Conservation (phyloP, 2,329 filamentous ascomycete species). For the Phialophora tarda region DNA sequence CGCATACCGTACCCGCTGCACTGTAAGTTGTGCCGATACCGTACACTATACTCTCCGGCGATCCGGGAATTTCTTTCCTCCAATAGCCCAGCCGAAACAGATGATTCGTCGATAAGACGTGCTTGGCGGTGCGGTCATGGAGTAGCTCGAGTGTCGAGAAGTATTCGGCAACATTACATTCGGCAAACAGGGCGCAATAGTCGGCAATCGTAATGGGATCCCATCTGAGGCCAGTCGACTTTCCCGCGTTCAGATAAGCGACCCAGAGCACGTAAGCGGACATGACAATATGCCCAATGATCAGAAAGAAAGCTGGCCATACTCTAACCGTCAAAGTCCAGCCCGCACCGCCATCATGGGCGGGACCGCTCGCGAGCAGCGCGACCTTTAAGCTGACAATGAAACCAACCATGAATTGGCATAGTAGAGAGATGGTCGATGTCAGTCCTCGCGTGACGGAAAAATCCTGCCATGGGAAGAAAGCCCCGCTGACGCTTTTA, state of each 20-base stretch:
- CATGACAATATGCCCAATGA: conserved; percentile 18
- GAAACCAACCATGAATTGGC: conserved; percentile 21
- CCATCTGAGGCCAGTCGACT: conserved; percentile 24
- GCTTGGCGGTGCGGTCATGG: conserved; percentile 10
- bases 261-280: conserved; percentile 13
- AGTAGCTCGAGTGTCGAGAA: conserved; percentile 17
- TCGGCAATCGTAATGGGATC: conserved; percentile 22
- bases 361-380: conserved; percentile 17
- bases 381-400: conserved; percentile 26
- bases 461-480: conserved; percentile 24
- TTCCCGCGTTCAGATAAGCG: conserved; percentile 7
- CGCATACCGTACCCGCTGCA: neutral
- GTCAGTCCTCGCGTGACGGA: conserved; percentile 9
- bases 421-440: conserved; percentile 15
- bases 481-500: conserved; percentile 21
- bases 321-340: conserved; percentile 15
- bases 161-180: conserved; percentile 12
- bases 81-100: conserved; percentile 24
- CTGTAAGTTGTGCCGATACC: conserved; percentile 16
- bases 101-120: conserved; percentile 9
- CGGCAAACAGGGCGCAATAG: conserved; percentile 17
- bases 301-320: conserved; percentile 17
- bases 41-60: conserved; percentile 6
- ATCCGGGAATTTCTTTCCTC: neutral
- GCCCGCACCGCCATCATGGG: neutral